Percentiles rank a stretch among this genome's conserved stretches.
Evolutionary conservation across 2,329 filamentous ascomycete genomes (phyloP).

Genomic region (Phyllosticta citribraziliensis): DNA sequence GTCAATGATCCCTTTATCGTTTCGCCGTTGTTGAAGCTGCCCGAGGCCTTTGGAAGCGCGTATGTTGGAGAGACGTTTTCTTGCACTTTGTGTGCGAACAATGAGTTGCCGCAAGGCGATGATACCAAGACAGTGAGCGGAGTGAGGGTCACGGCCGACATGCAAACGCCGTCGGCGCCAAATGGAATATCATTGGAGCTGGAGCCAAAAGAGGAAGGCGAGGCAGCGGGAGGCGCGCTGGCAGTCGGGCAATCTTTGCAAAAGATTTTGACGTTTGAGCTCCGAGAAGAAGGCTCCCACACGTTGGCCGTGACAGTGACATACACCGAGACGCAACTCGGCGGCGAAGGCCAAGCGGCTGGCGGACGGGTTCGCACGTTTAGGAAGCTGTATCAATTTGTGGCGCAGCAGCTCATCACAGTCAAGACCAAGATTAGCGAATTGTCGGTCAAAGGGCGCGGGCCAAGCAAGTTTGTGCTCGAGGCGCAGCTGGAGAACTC

Average conservation of each 20-base stretch:
- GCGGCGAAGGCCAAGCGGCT: constrained; percentile 33
- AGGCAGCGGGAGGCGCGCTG: constrained; percentile 39
- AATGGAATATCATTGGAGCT: constrained; percentile 50
- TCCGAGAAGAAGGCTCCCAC: constrained; percentile 91
- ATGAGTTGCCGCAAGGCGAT: constrained; percentile 50
- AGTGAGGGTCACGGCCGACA: constrained; percentile 78
- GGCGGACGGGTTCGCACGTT: constrained; percentile 69
- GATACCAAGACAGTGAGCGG: constrained; percentile 51
- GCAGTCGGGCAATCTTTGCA: constrained; percentile 61
- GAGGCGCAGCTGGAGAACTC: constrained; percentile 96
- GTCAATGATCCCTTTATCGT: constrained; percentile 45
- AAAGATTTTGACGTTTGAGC: constrained; percentile 70
- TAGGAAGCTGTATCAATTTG: constrained; percentile 91
- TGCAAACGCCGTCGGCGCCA: constrained; percentile 80
- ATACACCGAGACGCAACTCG: constrained; percentile 76
- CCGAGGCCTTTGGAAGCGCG: constrained; percentile 83
- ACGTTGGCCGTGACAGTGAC: constrained; percentile 87
- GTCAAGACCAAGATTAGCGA: constrained; percentile 82
- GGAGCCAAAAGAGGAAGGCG: background rate
- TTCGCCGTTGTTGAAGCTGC: constrained; percentile 63
- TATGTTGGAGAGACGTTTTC: constrained; percentile 94
- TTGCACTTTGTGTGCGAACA: constrained; percentile 93
- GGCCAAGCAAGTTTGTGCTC: constrained; percentile 54
- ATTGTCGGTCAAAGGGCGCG: constrained; percentile 37
- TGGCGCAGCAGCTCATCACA: constrained; percentile 80